Base-by-base conservation (phyloP, 2,329 filamentous ascomycete genomes). In the Seiridium unicorne region DNA sequence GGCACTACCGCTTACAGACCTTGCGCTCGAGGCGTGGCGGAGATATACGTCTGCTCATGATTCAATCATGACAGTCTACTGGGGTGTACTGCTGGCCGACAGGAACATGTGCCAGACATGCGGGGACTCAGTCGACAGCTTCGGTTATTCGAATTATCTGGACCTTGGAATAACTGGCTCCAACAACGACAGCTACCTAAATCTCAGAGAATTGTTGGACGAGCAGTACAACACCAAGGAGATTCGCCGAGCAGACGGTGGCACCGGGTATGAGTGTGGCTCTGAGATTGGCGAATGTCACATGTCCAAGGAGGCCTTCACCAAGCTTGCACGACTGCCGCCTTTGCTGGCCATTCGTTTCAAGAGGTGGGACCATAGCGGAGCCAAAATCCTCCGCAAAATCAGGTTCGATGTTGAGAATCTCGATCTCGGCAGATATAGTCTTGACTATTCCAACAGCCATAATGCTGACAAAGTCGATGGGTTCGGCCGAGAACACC, bases 321-420 rank as follows among this genome's bases (percentile, higher is more conserved):
- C 35, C 36, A 59, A 54, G 38, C 49, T 96, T 60, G 93, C 89
- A 7, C 87, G 92, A 6, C 86, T 93, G 35, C 93, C 94, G 0
- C 87, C 91, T 57, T 86, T 93, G 60, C 80, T 97, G 6, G 90
- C 93, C 59, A 78, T 97, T 18, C 86, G 69, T 86, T 78, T 64
- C 79, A 81, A 70, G 69, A 78, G 67, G 75, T 73, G 63, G 67
- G 42, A 69, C 71, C 61, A 51, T 11, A 83, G 57, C 76, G 81
- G 59, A 6, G 31, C 34, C 51, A 97, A 96, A 76, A 84, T 90
- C 58, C 84, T 86, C 64, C 89, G 85, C 0, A 85, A 84, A 2
- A 86, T 96, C 55, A 83, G 88, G 9, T 97, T 96, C 72, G 91
- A 92, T 5, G 82, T 96, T 3, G 83, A 89, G 61, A 83, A 87